phyloP scores from a whole-genome alignment of 2,329 filamentous ascomycete genomes.

The Chaetoscypha palmicola region DNA sequence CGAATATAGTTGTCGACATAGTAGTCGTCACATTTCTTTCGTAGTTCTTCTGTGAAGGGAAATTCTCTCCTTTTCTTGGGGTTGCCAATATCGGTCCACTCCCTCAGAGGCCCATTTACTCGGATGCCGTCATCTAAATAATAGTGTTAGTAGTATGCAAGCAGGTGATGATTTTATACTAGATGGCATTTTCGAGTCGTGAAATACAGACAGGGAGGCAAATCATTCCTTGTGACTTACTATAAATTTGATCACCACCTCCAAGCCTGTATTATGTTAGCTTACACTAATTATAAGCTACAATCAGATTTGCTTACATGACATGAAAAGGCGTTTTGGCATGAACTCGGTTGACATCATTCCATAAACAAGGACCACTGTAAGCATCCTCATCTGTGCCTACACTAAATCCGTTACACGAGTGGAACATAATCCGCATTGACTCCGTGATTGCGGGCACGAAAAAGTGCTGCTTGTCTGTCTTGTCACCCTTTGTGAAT shows the following conservation, averaged over 20 bases:
- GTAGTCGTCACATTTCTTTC: slow-evolving; percentile 78
- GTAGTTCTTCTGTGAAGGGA: slow-evolving; percentile 71
- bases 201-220: too few relatives aligned
- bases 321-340: slow-evolving; percentile 81
- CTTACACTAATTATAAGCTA: not conserved
- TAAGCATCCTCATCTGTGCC: slow-evolving; percentile 79
- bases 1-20: slow-evolving; percentile 85
- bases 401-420: slow-evolving; percentile 92
- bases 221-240: too few relatives aligned
- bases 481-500: slow-evolving; percentile 50
- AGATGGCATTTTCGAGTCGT: too few relatives aligned
- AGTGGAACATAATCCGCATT: slow-evolving; percentile 99
- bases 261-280: slow-evolving; percentile 55
- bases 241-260: slow-evolving; percentile 94
- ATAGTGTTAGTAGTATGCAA: not conserved
- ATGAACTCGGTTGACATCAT: slow-evolving; percentile 82
- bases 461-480: slow-evolving; percentile 66
- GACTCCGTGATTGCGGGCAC: slow-evolving; percentile 75
- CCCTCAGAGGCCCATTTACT: slow-evolving; percentile 71
- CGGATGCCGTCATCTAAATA: slow-evolving; percentile 67
- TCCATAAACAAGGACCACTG: slow-evolving; percentile 90
- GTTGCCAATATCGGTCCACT: slow-evolving; percentile 79
- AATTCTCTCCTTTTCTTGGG: slow-evolving; percentile 73
- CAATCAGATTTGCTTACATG: slow-evolving; percentile 45
- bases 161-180: too few relatives aligned